A percentile compares a stretch with the other conserved stretches of the same genome.
phyloP scores from a whole-genome alignment of 768 basidiomycete species.

The Scleroderma citrinum region DNA sequence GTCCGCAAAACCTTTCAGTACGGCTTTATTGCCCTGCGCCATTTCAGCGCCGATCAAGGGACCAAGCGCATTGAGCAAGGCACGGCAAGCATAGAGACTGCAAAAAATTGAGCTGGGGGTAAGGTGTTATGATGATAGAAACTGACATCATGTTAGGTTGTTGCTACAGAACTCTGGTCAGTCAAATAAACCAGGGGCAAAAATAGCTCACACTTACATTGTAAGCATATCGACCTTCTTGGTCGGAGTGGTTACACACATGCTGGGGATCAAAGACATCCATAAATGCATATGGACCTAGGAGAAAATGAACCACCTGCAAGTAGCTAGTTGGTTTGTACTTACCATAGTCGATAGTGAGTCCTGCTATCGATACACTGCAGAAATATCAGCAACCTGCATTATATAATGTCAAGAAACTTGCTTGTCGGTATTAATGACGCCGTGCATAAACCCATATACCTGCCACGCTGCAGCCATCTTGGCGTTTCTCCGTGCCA shows the following conservation, averaged over 20 bases:
- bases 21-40: constrained; percentile 43
- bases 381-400: constrained; percentile 5
- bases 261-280: constrained; percentile 82
- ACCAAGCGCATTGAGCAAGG: constrained; percentile 70
- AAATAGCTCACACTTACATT: constrained; percentile 27
- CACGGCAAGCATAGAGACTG: constrained; percentile 74
- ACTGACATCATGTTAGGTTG: constrained; percentile 79
- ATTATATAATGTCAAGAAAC: constrained; percentile 11
- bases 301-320: constrained; percentile 1
- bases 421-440: constrained; percentile 96
- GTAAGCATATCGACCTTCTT: constrained; percentile 73
- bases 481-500: constrained; percentile 74
- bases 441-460: constrained; percentile 92
- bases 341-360: constrained; percentile 73
- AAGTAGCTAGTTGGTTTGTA: background rate
- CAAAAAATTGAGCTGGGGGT: constrained; percentile 4
- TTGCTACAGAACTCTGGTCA: constrained; percentile 32
- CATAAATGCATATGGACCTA: constrained; percentile 93
- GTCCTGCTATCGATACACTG: constrained; percentile 67
- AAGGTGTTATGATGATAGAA: background rate
- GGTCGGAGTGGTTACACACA: constrained; percentile 89
- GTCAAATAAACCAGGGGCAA: background rate
- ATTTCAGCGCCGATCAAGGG: constrained; percentile 84
- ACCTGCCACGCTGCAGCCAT: constrained; percentile 98
- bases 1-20: constrained; percentile 58